These are phyloP conservation scores for Ogataea neopini DNA, from an alignment of 805 yeast species.

Conservation along the genomic window DNA sequence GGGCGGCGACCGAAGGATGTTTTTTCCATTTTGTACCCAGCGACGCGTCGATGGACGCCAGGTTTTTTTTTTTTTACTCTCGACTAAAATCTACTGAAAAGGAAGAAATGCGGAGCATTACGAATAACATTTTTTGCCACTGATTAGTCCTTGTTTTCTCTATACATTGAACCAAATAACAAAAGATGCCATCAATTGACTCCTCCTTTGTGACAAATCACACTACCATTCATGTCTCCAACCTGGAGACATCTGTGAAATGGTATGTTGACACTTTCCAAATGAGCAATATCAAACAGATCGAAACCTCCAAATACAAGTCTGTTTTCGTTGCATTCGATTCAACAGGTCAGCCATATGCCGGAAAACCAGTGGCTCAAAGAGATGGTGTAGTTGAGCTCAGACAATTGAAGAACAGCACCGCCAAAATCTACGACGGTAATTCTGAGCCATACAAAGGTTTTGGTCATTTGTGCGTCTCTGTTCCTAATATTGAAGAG, in stretches of 20 bases:
- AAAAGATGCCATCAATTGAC: slow-evolving; percentile 5
- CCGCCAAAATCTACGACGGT: slow-evolving; percentile 70
- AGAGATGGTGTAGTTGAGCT: slow-evolving; percentile 77
- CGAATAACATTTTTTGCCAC: neutral
- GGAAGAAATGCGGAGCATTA: neutral
- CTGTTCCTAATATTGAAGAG: slow-evolving; percentile 75
- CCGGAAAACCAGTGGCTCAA: slow-evolving; percentile 40
- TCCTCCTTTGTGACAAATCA: slow-evolving; percentile 50
- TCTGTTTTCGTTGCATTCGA: slow-evolving; percentile 69
- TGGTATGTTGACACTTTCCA: slow-evolving; percentile 80
- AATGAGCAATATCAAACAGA: slow-evolving; percentile 56
- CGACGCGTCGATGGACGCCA: neutral
- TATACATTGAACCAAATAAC: neutral
- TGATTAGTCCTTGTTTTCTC: neutral
- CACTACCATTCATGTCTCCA: slow-evolving; percentile 78
- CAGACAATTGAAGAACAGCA: slow-evolving; percentile 69
- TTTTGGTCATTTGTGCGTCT: slow-evolving; percentile 89
- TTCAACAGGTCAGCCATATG: slow-evolving; percentile 40
- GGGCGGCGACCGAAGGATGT: neutral
- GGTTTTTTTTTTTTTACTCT: neutral
- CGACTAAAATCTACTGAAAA: neutral
- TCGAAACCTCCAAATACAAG: slow-evolving; percentile 59
- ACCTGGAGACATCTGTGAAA: slow-evolving; percentile 68
- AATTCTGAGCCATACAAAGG: slow-evolving; percentile 85
- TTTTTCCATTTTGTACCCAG: neutral